Conservation (phyloP, 805 yeast species). For the Candida michaelii region DNA sequence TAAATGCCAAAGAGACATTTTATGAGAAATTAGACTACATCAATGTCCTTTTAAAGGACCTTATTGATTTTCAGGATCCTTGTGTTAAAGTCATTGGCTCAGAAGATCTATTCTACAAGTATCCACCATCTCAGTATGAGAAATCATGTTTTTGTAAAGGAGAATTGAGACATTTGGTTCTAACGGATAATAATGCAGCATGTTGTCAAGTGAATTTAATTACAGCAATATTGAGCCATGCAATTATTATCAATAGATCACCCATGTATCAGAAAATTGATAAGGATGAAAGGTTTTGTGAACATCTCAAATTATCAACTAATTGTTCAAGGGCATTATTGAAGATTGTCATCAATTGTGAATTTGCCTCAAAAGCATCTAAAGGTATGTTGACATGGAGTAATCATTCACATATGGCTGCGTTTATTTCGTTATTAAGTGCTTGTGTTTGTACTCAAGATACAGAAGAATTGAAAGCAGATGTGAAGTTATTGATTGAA, state of each 20-base stretch:
- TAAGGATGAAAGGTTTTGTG: constrained; percentile 15
- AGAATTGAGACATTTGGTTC: neutral
- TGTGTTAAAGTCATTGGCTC: neutral
- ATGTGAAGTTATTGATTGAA: constrained; percentile 24
- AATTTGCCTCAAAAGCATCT: constrained; percentile 12
- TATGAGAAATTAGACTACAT: constrained; percentile 10
- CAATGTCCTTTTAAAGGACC: constrained; percentile 12
- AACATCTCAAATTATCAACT: constrained; percentile 22
- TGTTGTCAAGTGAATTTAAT: neutral
- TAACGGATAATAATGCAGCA: neutral
- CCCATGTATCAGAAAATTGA: constrained; percentile 20
- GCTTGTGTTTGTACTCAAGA: constrained; percentile 22
- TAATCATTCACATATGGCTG: constrained; percentile 22
- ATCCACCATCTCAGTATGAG: neutral
- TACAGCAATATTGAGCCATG: constrained; percentile 22
- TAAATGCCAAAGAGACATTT: constrained; percentile 13
- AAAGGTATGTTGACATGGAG: constrained; percentile 21
- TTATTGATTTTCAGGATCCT: constrained; percentile 2
- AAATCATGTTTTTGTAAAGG: constrained; percentile 5
- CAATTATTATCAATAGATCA: constrained; percentile 27
- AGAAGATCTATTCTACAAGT: neutral
- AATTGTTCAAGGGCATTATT: constrained; percentile 30
- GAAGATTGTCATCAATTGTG: constrained; percentile 17
- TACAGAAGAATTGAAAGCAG: constrained; percentile 17
- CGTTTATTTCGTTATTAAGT: constrained; percentile 24